Evolutionary conservation across 2,329 filamentous ascomycete genomes (phyloP).

Genomic region (Penicillium sp.): DNA sequence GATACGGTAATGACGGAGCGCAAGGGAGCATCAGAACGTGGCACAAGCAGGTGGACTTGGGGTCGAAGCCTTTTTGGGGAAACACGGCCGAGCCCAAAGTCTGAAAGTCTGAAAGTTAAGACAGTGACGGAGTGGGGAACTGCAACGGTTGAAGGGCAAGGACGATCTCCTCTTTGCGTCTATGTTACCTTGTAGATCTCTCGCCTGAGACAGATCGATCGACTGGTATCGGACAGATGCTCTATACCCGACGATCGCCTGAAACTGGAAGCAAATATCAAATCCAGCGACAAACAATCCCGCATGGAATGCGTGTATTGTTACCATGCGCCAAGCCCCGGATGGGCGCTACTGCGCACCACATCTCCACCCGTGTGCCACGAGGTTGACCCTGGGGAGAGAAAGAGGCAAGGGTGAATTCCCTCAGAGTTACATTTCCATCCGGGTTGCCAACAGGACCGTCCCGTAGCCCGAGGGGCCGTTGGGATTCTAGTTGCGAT

Average conservation of each 20-base stretch:
- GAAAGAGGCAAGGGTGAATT: constrained; percentile 10
- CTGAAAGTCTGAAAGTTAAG: not conserved
- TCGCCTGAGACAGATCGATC: not conserved
- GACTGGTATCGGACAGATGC: not conserved
- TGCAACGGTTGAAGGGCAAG: not conserved
- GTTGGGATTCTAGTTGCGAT: not conserved
- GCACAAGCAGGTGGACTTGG: constrained; percentile 2
- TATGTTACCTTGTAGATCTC: not conserved
- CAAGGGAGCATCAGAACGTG: constrained; percentile 16
- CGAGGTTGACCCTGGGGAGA: constrained; percentile 27
- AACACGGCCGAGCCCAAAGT: constrained; percentile 1
- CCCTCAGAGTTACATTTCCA: constrained; percentile 14
- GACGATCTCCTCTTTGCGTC: not conserved
- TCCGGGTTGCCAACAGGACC: not conserved
- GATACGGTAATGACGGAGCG: constrained; percentile 1
- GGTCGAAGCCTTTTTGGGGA: not conserved
- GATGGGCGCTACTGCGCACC: constrained; percentile 24
- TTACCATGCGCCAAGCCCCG: constrained; percentile 24
- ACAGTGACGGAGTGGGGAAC: not conserved
- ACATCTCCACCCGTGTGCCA: constrained; percentile 23
- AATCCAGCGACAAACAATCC: not conserved
- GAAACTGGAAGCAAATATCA: not conserved
- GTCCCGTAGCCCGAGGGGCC: not conserved
- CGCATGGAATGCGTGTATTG: not conserved
- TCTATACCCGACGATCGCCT: not conserved